Evolutionary conservation across 228 moss, liverwort and hornwort species (phyloP).

Genomic region (Sphagnum magellanicum): DNA sequence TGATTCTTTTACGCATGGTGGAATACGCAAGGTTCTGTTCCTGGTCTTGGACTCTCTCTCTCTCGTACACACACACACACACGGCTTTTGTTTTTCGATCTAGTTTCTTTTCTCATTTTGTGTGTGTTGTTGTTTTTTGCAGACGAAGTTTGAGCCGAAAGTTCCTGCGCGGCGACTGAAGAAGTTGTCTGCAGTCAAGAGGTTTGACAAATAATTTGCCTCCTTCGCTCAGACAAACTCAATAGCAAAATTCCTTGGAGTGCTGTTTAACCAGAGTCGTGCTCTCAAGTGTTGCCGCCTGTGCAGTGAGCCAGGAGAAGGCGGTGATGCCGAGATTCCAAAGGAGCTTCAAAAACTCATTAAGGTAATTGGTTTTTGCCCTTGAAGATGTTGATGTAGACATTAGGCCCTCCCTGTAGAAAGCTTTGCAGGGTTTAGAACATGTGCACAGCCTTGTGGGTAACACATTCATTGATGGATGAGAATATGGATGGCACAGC

Average conservation of each 20-base stretch:
- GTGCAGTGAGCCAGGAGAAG: conserved; percentile 25
- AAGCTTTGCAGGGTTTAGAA: not conserved
- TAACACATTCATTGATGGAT: not conserved
- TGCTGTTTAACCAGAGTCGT: too few relatives aligned
- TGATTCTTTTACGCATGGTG: conserved; percentile 68
- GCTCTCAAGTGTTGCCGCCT: too few relatives aligned
- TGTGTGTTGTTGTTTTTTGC: conserved; percentile 3
- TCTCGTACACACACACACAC: too few relatives aligned
- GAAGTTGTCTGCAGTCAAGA: conserved; percentile 40
- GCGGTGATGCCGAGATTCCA: conserved; percentile 28
- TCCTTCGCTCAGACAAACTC: not conserved
- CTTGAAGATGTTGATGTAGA: not conserved
- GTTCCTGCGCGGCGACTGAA: conserved; percentile 72
- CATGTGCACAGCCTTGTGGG: not conserved
- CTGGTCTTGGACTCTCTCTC: too few relatives aligned
- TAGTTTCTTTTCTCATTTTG: not conserved
- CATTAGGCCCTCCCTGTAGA: not conserved
- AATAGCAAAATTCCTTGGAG: not conserved
- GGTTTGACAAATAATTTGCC: conserved; percentile 4
- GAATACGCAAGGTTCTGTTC: conserved; percentile 45
- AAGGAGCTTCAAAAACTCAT: conserved; percentile 65
- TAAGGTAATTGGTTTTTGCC: conserved; percentile 16
- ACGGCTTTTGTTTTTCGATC: too few relatives aligned
- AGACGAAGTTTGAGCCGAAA: conserved; percentile 80
- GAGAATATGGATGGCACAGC: conserved; percentile 11